phyloP scores from a whole-genome alignment of 2,329 filamentous ascomycete species.

The Calonectria hongkongensis region DNA sequence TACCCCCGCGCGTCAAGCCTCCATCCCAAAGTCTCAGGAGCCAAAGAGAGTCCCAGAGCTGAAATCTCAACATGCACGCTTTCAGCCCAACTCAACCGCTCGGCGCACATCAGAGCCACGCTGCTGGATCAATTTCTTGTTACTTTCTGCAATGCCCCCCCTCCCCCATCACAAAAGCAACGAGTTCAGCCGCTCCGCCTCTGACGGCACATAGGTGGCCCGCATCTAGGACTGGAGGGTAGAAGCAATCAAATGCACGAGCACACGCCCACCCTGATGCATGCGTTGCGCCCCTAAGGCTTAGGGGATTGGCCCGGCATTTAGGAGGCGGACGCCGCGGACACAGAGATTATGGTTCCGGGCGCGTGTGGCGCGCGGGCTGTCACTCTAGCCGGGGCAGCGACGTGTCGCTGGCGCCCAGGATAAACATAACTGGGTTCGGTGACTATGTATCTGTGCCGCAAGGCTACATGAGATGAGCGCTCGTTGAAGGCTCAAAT shows the following conservation, averaged over 20 bases:
- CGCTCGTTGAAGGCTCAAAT: slow-evolving; percentile 1
- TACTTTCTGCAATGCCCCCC: slow-evolving; percentile 14
- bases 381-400: slow-evolving; percentile 39
- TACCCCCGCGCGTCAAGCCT: not conserved
- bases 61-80: slow-evolving; percentile 22
- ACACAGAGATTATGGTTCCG: slow-evolving; percentile 34
- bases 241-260: slow-evolving; percentile 30
- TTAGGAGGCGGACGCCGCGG: slow-evolving; percentile 35
- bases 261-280: slow-evolving; percentile 33
- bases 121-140: slow-evolving; percentile 36
- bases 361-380: slow-evolving; percentile 41
- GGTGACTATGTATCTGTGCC: slow-evolving; percentile 37
- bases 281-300: slow-evolving; percentile 41
- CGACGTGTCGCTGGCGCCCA: slow-evolving; percentile 38
- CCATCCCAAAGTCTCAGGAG: not conserved
- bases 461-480: slow-evolving; percentile 34
- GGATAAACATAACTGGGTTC: slow-evolving; percentile 39
- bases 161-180: slow-evolving; percentile 36
- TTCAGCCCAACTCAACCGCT: slow-evolving; percentile 39
- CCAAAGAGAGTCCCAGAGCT: slow-evolving; percentile 7
- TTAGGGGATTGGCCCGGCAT: slow-evolving; percentile 38
- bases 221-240: slow-evolving; percentile 22
- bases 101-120: slow-evolving; percentile 34
- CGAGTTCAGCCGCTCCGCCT: slow-evolving; percentile 41
- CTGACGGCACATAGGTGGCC: slow-evolving; percentile 30